Conservation (phyloP, 345 rosid species). For the Populus tremula region DNA sequence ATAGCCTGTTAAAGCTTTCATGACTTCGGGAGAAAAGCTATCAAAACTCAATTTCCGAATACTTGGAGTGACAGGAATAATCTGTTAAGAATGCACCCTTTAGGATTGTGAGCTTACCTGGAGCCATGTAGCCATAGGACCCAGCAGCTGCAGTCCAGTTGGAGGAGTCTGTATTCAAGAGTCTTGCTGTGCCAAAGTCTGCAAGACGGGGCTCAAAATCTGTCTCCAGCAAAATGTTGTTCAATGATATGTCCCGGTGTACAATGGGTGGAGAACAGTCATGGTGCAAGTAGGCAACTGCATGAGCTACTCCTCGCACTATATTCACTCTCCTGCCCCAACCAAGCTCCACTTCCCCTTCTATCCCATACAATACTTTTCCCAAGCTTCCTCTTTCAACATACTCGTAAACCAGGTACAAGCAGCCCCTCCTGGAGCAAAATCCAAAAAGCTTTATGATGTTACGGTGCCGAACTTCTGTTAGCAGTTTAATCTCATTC, state of each 20-base stretch:
- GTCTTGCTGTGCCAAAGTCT: conserved; percentile 68
- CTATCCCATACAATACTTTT: conserved; percentile 40
- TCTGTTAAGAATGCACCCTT: neutral
- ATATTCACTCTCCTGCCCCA: conserved; percentile 49
- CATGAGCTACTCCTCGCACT: conserved; percentile 64
- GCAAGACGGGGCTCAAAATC: conserved; percentile 54
- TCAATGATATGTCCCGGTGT: conserved; percentile 59
- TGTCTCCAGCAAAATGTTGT: conserved; percentile 52
- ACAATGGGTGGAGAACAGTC: conserved; percentile 61
- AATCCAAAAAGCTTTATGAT: conserved; percentile 67
- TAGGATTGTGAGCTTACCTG: conserved; percentile 40
- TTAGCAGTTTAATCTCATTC: conserved; percentile 52
- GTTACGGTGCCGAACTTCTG: conserved; percentile 55
- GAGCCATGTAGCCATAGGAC: conserved; percentile 78
- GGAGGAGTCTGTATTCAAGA: conserved; percentile 43
- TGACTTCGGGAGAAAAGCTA: neutral
- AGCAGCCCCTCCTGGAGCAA: conserved; percentile 43
- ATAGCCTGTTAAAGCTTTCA: neutral
- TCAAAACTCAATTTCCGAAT: neutral
- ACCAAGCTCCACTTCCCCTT: conserved; percentile 35
- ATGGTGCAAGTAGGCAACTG: conserved; percentile 65
- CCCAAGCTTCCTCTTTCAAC: conserved; percentile 55
- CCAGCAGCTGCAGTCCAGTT: conserved; percentile 67
- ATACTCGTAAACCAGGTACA: conserved; percentile 60
- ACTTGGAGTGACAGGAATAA: neutral